phyloP scores from a whole-genome alignment of 177 flowering plant species.

The Vitis hybrid region DNA sequence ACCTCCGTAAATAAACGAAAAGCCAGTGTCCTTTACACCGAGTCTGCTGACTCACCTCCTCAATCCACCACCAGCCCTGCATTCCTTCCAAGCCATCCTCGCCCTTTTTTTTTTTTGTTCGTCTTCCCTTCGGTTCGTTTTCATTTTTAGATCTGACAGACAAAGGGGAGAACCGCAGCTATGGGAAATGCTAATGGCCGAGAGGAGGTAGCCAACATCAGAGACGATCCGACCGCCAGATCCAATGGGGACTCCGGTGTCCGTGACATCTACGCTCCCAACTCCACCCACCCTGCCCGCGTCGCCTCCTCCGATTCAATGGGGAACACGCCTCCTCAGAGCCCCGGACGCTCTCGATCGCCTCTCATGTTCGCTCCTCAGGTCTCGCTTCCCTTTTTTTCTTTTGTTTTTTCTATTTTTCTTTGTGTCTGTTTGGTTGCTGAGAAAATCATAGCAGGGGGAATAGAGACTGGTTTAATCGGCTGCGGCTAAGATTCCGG shows the following conservation, averaged over 20 bases:
- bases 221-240: constrained; percentile 24
- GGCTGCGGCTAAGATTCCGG: no score
- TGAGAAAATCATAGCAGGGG: no score
- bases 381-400: constrained; percentile 28
- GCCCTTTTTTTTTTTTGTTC: no score
- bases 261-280: constrained; percentile 13
- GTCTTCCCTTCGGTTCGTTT: no score
- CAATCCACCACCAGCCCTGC: no score
- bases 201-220: constrained; percentile 41
- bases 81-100: no score
- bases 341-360: constrained; percentile 53
- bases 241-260: constrained; percentile 26
- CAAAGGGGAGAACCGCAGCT: not conserved
- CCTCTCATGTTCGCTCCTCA: constrained; percentile 74
- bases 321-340: constrained; percentile 54
- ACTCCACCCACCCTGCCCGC: constrained; percentile 18
- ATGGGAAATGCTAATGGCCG: constrained; percentile 75
- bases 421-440: not conserved
- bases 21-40: no score
- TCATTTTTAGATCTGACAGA: no score
- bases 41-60: no score
- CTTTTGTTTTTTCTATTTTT: not conserved
- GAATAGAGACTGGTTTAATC: no score
- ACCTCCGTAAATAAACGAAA: no score
- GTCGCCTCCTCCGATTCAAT: constrained; percentile 44